These are phyloP conservation scores for Clarireedia paspali DNA, from an alignment of 2,329 filamentous ascomycete genomes.

Conservation along the genomic window DNA sequence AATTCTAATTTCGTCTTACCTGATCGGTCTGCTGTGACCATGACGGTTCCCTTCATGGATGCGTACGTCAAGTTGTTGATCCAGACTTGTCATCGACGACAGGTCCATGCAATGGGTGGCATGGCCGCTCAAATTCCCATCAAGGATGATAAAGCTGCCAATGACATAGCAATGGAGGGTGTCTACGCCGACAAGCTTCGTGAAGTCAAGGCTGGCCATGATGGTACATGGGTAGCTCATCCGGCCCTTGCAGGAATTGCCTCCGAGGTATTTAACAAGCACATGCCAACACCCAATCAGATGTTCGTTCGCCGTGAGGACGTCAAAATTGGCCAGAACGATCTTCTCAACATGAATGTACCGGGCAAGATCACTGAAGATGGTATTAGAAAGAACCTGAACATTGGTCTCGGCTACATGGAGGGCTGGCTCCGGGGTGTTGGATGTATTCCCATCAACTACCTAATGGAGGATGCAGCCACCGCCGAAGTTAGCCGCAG, in stretches of 20 bases:
- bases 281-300: constrained; percentile 99
- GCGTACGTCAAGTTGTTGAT: constrained; percentile 95
- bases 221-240: constrained; percentile 95
- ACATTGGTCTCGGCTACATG: constrained; percentile 96
- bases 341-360: constrained; percentile 97
- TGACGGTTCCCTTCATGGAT: constrained; percentile 98
- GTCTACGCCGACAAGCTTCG: constrained; percentile 94
- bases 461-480: constrained; percentile 95
- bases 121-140: constrained; percentile 99
- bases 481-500: constrained; percentile 92
- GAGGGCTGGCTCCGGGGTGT: constrained; percentile 94
- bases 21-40: constrained; percentile 84
- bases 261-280: constrained; percentile 87
- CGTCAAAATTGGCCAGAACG: constrained; percentile 75
- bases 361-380: constrained; percentile 87
- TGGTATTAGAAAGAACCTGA: constrained; percentile 94
- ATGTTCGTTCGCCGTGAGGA: constrained; percentile 87
- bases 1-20: constrained; percentile 90
- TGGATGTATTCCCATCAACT: constrained; percentile 96
- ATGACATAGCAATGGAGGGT: constrained; percentile 88
- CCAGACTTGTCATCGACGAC: constrained; percentile 93
- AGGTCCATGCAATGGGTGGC: constrained; percentile 97
- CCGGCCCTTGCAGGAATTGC: constrained; percentile 85
- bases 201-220: constrained; percentile 90
- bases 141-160: constrained; percentile 85